Evolutionary conservation across 1,284 basidiomycete genomes (phyloP), one percentile per base, ranked within the genome.

Genomic region (Thecaphora frezii): DNA sequence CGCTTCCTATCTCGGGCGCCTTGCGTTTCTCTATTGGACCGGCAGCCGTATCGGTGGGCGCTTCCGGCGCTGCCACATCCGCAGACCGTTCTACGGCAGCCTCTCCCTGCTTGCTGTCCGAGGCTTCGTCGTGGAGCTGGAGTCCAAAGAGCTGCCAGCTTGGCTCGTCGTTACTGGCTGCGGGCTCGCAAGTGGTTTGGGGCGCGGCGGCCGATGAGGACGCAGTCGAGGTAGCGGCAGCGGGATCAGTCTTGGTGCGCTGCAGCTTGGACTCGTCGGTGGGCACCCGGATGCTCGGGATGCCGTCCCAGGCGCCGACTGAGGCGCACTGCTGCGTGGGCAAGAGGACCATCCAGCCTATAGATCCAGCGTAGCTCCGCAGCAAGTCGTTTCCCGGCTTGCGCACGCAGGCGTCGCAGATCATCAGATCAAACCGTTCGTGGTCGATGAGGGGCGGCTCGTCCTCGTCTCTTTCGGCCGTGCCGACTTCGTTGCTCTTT

Each of bases 351-450:
- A 68, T 57, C 74, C 74, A 77, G 14, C 71, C 67, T 18, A 44
- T 38, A 2, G 58, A 54, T 14, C 75, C 73, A 0, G 71, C 62
- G 46, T 77, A 76, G n/a, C 41, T 26, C 16, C 63, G 50, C 13
- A 78, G 49, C 3, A 69, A 25, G 2, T 46, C 54, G 45, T 72
- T 65, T 16, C 50, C 50, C 2, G 53, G 51, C 14, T 51, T 53
- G 9, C 63, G 59, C 10, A 78, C 64, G 48, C 75, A 78, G 3
- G 64, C 65, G 33, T 77, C 66, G 51, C 75, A 78, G 25, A 78
- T 66, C 49, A 77, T 57, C 23, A 61, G 51, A 43, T 77, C 76
- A 44, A 78, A 77, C 2, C 54, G 53, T 22, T 72, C 64, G 26
- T 69, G 67, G 18, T 71, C 59, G 25, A 76, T 63, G 25, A 73